These are phyloP conservation scores for Dalbergia oliveri DNA, from an alignment of 306 rosid species.

Conservation along the genomic window DNA sequence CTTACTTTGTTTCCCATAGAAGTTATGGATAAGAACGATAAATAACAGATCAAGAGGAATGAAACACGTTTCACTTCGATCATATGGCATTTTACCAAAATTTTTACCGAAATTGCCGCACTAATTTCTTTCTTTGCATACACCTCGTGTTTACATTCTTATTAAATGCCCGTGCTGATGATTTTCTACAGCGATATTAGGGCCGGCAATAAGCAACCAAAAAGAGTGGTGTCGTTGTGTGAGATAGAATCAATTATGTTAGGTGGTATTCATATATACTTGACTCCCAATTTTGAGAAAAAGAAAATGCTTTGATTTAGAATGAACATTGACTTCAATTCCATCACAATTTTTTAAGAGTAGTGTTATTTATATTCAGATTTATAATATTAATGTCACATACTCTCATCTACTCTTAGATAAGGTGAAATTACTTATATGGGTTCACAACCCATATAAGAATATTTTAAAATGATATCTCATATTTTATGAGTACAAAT, in stretches of 20 bases:
- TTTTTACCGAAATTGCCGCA: background rate
- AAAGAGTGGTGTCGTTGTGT: background rate
- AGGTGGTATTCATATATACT: slow-evolving; percentile 29
- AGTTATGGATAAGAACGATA: too few species aligned
- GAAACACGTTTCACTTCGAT: slow-evolving; percentile 1
- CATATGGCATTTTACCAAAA: slow-evolving; percentile 37
- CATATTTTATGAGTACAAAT: too few species aligned
- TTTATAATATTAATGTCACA: too few species aligned
- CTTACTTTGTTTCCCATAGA: background rate
- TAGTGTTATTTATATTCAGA: too few species aligned
- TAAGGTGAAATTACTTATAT: too few species aligned
- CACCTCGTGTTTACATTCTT: slow-evolving; percentile 23
- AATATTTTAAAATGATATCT: too few species aligned
- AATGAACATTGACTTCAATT: slow-evolving; percentile 26
- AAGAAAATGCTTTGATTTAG: background rate
- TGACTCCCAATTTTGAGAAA: slow-evolving; percentile 21
- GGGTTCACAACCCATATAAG: too few species aligned
- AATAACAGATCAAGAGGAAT: background rate
- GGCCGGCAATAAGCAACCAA: slow-evolving; percentile 20
- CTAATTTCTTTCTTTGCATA: slow-evolving; percentile 9
- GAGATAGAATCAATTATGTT: slow-evolving; percentile 23
- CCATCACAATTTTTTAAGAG: background rate
- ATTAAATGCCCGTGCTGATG: slow-evolving; percentile 7
- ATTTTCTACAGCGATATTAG: background rate
- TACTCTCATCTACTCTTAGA: too few species aligned